phyloP scores from a whole-genome alignment of 73 alveolate species.

The Tetrahymena elliotti region DNA sequence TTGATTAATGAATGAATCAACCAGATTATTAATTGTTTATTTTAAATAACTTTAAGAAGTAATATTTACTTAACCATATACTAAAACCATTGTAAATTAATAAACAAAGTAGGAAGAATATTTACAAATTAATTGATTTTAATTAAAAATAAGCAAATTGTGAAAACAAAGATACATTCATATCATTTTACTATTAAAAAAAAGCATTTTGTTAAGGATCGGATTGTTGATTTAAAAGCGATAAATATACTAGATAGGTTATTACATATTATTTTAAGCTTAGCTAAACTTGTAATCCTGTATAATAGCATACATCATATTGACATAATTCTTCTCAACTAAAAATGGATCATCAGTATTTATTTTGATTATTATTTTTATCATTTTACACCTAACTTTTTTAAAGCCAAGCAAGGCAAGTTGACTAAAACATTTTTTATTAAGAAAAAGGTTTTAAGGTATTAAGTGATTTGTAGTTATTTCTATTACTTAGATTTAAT shows the following conservation, averaged over 20 bases:
- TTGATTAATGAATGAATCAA: not conserved
- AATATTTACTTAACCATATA: not conserved
- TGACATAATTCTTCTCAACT: not conserved
- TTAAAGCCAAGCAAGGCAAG: not conserved
- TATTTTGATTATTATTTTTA: not conserved
- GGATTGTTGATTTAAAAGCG: not conserved
- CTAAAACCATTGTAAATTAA: not conserved
- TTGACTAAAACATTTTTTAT: not conserved
- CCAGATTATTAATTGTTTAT: not conserved
- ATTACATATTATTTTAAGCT: not conserved
- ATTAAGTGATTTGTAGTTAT: not conserved
- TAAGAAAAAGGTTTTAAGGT: not conserved
- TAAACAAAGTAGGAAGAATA: not conserved
- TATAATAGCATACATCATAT: not conserved
- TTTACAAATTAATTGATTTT: not conserved
- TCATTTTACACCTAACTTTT: not conserved
- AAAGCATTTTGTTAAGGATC: not conserved
- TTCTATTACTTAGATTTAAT: not conserved
- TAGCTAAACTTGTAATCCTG: not conserved
- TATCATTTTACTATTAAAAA: too few species aligned
- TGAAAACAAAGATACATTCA: not conserved
- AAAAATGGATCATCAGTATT: not conserved
- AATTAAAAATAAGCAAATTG: not conserved
- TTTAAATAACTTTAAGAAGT: not conserved
- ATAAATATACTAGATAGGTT: not conserved